These are phyloP conservation scores for Curvularia spicifera DNA, from an alignment of 2,329 filamentous ascomycete species.

Conservation along the genomic window DNA sequence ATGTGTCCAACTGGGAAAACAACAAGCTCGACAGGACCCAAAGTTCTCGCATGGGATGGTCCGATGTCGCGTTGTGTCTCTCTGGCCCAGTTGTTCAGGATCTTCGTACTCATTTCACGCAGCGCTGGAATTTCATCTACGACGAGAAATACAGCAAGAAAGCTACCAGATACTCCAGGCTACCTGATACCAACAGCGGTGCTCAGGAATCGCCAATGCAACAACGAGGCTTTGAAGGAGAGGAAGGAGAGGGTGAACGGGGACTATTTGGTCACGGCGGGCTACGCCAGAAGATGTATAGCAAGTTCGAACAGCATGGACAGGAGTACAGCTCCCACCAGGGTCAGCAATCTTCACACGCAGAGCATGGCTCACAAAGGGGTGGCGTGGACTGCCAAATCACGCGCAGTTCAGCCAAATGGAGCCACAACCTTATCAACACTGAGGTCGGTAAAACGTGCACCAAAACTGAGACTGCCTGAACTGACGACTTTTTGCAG, in stretches of 20 bases:
- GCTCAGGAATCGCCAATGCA: constrained; percentile 46
- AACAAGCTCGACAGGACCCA: constrained; percentile 85
- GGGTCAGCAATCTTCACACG: constrained; percentile 36
- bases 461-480: background rate
- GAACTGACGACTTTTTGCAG: constrained; percentile 28
- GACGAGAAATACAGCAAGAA: constrained; percentile 76
- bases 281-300: constrained; percentile 40
- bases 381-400: constrained; percentile 46
- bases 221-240: constrained; percentile 43
- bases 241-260: constrained; percentile 45
- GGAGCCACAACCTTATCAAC: constrained; percentile 63
- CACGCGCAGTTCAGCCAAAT: constrained; percentile 55
- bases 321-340: constrained; percentile 21
- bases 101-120: constrained; percentile 77
- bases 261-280: constrained; percentile 39
- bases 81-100: constrained; percentile 77
- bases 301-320: constrained; percentile 33
- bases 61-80: constrained; percentile 80
- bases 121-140: constrained; percentile 92
- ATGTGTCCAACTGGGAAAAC: constrained; percentile 78
- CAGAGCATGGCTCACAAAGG: constrained; percentile 39
- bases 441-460: constrained; percentile 56
- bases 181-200: constrained; percentile 39
- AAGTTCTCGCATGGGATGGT: constrained; percentile 90
- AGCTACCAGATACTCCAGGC: constrained; percentile 56